phyloP scores from a whole-genome alignment of 805 yeast genomes.

The Candida qinlingensis region DNA sequence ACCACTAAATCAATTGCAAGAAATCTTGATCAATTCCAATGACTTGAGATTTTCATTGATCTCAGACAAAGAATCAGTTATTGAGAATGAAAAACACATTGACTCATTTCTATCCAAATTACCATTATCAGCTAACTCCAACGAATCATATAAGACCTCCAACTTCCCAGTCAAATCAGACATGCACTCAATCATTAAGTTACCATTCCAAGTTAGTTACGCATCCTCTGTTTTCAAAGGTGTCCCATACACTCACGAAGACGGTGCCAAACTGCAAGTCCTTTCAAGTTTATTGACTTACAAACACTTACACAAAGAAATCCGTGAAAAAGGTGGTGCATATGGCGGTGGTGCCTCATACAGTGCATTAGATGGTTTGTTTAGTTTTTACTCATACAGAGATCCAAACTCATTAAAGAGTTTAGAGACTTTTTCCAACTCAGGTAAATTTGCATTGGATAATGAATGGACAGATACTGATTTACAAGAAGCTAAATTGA shows the following conservation, averaged over 20 bases:
- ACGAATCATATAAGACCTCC: conserved; percentile 4
- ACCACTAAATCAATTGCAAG: conserved; percentile 48
- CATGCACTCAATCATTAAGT: conserved; percentile 45
- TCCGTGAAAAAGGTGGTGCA: conserved; percentile 95
- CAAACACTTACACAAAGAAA: conserved; percentile 79
- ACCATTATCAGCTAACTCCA: conserved; percentile 16
- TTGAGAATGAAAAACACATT: conserved; percentile 26
- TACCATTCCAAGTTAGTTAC: conserved; percentile 89
- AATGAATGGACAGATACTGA: conserved; percentile 56
- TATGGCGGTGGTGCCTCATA: conserved; percentile 94
- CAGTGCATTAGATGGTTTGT: conserved; percentile 73
- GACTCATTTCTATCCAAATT: conserved; percentile 25
- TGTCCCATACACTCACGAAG: conserved; percentile 58
- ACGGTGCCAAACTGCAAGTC: conserved; percentile 83
- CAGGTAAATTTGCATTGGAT: conserved; percentile 44
- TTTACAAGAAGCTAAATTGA: conserved; percentile 82
- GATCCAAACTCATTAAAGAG: conserved; percentile 86
- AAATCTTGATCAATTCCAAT: conserved; percentile 35
- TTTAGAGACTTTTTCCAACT: conserved; percentile 47
- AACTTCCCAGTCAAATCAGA: conserved; percentile 17
- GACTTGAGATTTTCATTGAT: conserved; percentile 51
- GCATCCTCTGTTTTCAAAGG: conserved; percentile 66
- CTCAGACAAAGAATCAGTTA: conserved; percentile 42
- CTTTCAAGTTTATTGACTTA: conserved; percentile 76
- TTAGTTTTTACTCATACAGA: conserved; percentile 84